A percentile compares a stretch with the other conserved stretches of the same genome.
Conservation (phyloP, 106 monocot species). For the Acorus gramineus region DNA sequence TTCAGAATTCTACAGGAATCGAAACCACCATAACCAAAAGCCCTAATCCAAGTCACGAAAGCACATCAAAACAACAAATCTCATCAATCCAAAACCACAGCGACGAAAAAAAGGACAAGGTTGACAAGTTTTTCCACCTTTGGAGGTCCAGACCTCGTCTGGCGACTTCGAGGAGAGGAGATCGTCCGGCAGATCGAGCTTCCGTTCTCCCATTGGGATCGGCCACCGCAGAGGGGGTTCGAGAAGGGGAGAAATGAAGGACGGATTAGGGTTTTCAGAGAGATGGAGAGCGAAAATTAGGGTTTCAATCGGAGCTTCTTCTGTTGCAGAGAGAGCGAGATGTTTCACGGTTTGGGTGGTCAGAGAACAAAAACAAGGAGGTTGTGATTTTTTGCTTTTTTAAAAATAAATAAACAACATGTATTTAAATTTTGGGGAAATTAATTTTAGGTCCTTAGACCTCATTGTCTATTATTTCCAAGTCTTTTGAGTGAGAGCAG, state of each 20-base stretch:
- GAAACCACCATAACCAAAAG: no score
- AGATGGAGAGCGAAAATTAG: constrained; percentile 1
- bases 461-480: no score
- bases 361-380: no score
- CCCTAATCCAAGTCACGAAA: no score
- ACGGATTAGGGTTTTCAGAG: constrained; percentile 7
- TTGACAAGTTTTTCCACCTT: constrained; percentile 11
- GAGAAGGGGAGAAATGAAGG: not conserved
- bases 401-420: no score
- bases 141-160: constrained; percentile 18
- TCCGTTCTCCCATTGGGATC: constrained; percentile 38
- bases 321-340: not conserved
- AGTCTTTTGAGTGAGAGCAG: no score
- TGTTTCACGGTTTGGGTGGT: no score
- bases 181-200: constrained; percentile 38
- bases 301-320: not conserved
- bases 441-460: no score
- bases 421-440: no score
- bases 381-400: no score
- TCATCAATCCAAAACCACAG: not conserved
- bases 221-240: not conserved
- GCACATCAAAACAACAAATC: not conserved
- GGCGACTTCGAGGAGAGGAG: constrained; percentile 24
- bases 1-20: no score
- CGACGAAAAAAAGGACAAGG: not conserved